These are phyloP conservation scores for Trematosphaeria pertusa DNA, from an alignment of 2,329 filamentous ascomycete genomes.

Conservation along the genomic window DNA sequence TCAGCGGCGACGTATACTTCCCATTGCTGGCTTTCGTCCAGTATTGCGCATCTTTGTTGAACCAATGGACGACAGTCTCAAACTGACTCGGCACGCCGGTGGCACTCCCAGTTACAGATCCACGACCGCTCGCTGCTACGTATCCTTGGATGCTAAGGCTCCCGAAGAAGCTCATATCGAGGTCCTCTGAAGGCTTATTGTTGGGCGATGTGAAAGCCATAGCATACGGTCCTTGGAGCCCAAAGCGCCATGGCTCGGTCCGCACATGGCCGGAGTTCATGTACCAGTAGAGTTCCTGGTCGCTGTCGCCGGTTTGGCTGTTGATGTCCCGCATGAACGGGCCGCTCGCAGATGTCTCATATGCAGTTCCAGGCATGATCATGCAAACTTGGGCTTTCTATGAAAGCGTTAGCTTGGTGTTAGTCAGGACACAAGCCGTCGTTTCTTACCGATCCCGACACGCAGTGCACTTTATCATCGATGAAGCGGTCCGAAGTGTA, in stretches of 20 bases:
- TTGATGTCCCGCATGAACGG: conserved; percentile 37
- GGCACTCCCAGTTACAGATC: conserved; percentile 23
- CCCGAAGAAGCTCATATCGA: conserved; percentile 30
- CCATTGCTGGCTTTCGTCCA: conserved; percentile 52
- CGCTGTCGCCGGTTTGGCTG: conserved; percentile 23
- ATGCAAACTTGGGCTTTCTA: conserved; percentile 30
- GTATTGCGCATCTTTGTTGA: conserved; percentile 67
- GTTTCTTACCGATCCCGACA: conserved; percentile 25
- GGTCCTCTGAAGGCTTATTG: conserved; percentile 21
- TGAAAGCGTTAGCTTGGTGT: not conserved
- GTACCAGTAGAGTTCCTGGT: conserved; percentile 34
- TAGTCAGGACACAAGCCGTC: not conserved
- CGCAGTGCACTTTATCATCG: conserved; percentile 30
- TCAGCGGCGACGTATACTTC: conserved; percentile 23
- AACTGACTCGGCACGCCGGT: conserved; percentile 23
- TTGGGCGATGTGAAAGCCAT: conserved; percentile 25
- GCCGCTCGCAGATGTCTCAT: conserved; percentile 29
- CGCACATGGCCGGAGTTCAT: conserved; percentile 34
- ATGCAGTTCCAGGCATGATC: conserved; percentile 32
- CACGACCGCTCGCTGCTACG: conserved; percentile 23
- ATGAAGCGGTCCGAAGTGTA: conserved; percentile 32
- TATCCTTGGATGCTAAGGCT: conserved; percentile 27
- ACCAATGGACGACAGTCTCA: conserved; percentile 61
- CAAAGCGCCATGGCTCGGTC: conserved; percentile 30
- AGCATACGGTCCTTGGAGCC: conserved; percentile 29